A percentile compares a stretch with the other conserved stretches of the same genome.
phyloP scores from a whole-genome alignment of 1,284 basidiomycete species.

The Tausonia pullulans region DNA sequence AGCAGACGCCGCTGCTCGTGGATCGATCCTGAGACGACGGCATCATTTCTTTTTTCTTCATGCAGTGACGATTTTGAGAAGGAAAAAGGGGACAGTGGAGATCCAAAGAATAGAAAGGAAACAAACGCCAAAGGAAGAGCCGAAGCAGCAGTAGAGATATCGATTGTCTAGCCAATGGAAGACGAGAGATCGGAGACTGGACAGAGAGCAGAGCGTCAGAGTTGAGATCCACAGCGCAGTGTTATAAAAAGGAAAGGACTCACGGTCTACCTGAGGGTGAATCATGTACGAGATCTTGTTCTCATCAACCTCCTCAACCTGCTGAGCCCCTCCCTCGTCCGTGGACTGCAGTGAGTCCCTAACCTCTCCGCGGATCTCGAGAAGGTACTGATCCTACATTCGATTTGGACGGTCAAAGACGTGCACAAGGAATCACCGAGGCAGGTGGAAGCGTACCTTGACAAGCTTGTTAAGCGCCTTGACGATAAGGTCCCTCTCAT shows the following conservation, averaged over 20 bases:
- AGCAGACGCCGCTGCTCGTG: conserved; percentile 3
- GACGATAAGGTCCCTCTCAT: conserved; percentile 76
- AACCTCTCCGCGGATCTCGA: conserved; percentile 71
- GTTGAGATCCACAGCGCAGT: no score
- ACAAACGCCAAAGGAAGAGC: no score
- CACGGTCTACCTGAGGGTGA: conserved; percentile 65
- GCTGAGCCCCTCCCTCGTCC: no score
- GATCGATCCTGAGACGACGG: neutral
- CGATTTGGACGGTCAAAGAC: neutral
- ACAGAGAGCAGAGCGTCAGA: neutral
- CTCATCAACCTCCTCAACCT: conserved; percentile 38
- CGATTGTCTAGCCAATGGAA: neutral
- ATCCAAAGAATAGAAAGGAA: no score
- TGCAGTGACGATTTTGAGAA: no score
- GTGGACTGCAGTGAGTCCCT: conserved; percentile 39
- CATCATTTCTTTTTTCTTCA: no score
- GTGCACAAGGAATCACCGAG: neutral
- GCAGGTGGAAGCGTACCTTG: conserved; percentile 48
- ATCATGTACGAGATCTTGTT: conserved; percentile 68
- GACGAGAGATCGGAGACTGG: neutral
- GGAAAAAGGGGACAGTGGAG: no score
- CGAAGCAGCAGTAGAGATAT: no score
- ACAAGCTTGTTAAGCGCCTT: conserved; percentile 84
- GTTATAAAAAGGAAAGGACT: conserved; percentile 26
- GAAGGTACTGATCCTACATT: conserved; percentile 66